A percentile compares a stretch with the other conserved stretches of the same genome.
Evolutionary conservation across 2,329 filamentous ascomycete genomes (phyloP).

Genomic region (Beauveria asiatica): DNA sequence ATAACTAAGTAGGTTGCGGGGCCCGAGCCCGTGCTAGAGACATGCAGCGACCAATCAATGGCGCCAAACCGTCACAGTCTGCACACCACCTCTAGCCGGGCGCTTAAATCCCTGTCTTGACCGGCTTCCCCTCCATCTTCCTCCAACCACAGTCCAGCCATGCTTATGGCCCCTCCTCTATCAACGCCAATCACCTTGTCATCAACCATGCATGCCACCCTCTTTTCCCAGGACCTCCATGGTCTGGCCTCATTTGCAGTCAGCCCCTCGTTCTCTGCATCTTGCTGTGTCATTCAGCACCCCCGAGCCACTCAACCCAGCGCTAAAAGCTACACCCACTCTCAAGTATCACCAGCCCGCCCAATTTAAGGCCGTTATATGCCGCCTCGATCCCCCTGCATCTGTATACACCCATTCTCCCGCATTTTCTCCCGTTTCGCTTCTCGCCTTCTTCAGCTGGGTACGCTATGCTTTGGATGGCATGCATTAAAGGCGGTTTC

Average conservation of each 20-base stretch:
- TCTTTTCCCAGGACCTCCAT: not conserved
- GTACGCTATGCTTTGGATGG: conserved; percentile 13
- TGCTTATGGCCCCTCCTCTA: conserved; percentile 5
- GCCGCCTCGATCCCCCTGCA: conserved; percentile 1
- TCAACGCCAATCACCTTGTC: conserved; percentile 5
- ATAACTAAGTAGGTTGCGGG: not conserved
- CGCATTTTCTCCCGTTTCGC: not conserved
- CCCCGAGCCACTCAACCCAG: not conserved
- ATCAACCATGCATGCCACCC: not conserved
- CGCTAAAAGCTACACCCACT: conserved; percentile 4
- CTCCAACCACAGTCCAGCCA: not conserved
- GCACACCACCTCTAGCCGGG: conserved; percentile 4
- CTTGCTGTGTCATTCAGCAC: not conserved
- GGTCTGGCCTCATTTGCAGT: not conserved
- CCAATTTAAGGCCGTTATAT: conserved; percentile 4
- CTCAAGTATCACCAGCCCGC: conserved; percentile 5
- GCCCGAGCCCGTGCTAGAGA: not conserved
- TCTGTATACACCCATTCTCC: not conserved
- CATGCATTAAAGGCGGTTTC: conserved; percentile 34
- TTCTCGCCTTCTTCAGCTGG: not conserved
- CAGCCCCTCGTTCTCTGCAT: not conserved
- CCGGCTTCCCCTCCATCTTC: not conserved
- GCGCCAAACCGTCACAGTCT: not conserved
- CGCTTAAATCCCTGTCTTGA: conserved; percentile 10
- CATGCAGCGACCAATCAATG: conserved; percentile 7